A percentile compares a stretch with the other conserved stretches of the same genome.
Evolutionary conservation across 352 stramenopile genomes (phyloP).

Genomic region (Saprolegnia diclina): DNA sequence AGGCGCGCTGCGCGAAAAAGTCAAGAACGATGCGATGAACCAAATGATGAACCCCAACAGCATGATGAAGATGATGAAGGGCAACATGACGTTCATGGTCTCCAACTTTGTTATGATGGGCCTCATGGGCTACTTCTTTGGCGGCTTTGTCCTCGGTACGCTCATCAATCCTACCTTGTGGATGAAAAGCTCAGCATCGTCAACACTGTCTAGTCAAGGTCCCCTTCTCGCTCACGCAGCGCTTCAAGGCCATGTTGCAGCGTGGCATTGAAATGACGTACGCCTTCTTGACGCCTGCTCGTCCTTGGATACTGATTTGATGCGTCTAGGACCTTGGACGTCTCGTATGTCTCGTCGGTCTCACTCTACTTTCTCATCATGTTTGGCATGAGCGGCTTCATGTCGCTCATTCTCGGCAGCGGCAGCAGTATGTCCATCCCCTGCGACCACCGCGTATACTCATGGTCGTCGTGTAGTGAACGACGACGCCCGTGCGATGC

Average conservation of each 20-base stretch:
- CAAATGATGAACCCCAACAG: slow-evolving; percentile 94
- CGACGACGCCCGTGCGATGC: slow-evolving; percentile 86
- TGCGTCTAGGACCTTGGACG: slow-evolving; percentile 86
- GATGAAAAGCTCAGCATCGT: not conserved
- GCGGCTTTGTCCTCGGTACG: slow-evolving; percentile 93
- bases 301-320: not conserved
- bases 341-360: slow-evolving; percentile 96
- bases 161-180: not conserved
- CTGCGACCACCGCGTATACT: not conserved
- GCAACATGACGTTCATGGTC: slow-evolving; percentile 98
- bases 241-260: slow-evolving; percentile 98
- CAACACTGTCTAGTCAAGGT: slow-evolving; percentile 82
- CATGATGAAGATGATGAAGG: slow-evolving; percentile 99
- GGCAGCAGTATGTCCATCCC: slow-evolving; percentile 49
- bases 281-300: slow-evolving; percentile 7
- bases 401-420: slow-evolving; percentile 94
- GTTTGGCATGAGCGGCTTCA: slow-evolving; percentile 96
- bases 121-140: slow-evolving; percentile 98
- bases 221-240: slow-evolving; percentile 95
- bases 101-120: slow-evolving; percentile 99
- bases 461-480: slow-evolving; percentile 38
- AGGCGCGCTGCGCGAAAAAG: slow-evolving; percentile 79
- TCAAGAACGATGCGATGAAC: slow-evolving; percentile 86
- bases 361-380: slow-evolving; percentile 99
- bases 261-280: slow-evolving; percentile 92